Base-by-base conservation (phyloP, 2,329 filamentous ascomycete genomes). In the Aureobasidium sp. region DNA sequence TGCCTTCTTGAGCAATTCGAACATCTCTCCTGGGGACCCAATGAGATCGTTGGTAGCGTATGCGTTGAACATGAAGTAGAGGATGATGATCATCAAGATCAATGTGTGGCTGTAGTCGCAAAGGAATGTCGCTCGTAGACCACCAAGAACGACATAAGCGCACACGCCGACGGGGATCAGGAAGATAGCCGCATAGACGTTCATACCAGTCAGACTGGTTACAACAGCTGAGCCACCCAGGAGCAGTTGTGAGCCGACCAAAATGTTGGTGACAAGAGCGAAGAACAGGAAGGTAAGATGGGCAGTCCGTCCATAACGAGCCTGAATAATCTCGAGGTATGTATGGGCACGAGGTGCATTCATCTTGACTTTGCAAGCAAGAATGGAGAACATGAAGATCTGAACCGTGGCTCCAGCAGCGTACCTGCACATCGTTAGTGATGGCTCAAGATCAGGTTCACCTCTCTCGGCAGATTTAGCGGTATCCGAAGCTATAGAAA, bases 151-250 rank as follows among this genome's bases (percentile, higher is more conserved):
- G 5, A 74, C 73, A 61, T 75, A 76, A 7, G 71, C 67, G 41
- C 69, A 69, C 10, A 75, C 76, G 10, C 76, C 76, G 9, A 72
- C 68, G 3, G 76, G 77, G 27, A 79, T 75, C 15, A 79, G 66
- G 55, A 78, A 78, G 20, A 75, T 73, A 2, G 75, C 75, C n/a
- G 75, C 76, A 65, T 74, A 76, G 5, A 76, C 74, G 53, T 74
- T 73, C 71, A 78, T 77, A 2, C 75, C 77, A 2, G 75, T 76
- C 52, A 78, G 65, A 9, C 71, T 68, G 9, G 76, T 76, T 7
- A 79, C 75, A 2, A 78, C 75, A 0, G 76, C 76, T 61, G 72
- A 74, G 4, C 76, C 78, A 34, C 77, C 77, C 5, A 78, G 67
- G 15, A 79, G 68, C 15, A 79, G 65, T 63, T 76, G 73, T 51